phyloP scores from a whole-genome alignment of 2,329 filamentous ascomycete genomes.

The Colletotrichum truncatum region DNA sequence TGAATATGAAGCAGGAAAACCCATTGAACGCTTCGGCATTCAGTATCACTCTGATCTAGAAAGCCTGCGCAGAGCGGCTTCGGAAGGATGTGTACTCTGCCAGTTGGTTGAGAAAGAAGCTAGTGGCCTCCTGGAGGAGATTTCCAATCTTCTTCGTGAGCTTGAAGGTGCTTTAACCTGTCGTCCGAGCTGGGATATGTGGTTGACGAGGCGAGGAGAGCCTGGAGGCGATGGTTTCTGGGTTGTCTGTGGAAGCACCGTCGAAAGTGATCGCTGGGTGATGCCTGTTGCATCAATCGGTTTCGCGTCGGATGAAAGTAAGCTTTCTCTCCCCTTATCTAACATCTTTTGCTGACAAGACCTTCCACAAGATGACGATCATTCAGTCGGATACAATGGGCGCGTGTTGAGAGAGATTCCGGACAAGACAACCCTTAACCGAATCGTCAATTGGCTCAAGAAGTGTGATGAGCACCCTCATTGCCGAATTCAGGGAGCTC shows the following conservation, averaged over 20 bases:
- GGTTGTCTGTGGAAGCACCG: conserved; percentile 6
- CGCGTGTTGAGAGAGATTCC: conserved; percentile 9
- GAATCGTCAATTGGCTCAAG: conserved; percentile 4
- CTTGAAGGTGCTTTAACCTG: background rate
- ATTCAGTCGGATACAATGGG: background rate
- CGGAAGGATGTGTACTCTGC: conserved; percentile 3
- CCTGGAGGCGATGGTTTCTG: conserved; percentile 12
- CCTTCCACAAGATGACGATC: background rate
- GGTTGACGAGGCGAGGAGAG: conserved; percentile 4
- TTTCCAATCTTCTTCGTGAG: background rate
- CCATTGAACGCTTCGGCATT: background rate
- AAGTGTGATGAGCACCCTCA: conserved; percentile 13
- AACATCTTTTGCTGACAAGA: background rate
- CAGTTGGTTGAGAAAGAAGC: conserved; percentile 2
- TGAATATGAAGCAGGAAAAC: background rate
- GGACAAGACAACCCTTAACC: conserved; percentile 8
- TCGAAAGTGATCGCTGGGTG: background rate
- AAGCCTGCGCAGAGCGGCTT: background rate
- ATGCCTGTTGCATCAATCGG: conserved; percentile 5
- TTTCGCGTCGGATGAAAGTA: conserved; percentile 17
- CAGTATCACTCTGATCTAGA: background rate
- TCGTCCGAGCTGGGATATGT: conserved; percentile 19
- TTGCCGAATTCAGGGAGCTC: background rate
- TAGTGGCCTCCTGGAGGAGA: conserved; percentile 1
- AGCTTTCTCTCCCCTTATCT: background rate